These are phyloP conservation scores for Xylaria sp. DNA, from an alignment of 2,329 filamentous ascomycete species.

Conservation along the genomic window DNA sequence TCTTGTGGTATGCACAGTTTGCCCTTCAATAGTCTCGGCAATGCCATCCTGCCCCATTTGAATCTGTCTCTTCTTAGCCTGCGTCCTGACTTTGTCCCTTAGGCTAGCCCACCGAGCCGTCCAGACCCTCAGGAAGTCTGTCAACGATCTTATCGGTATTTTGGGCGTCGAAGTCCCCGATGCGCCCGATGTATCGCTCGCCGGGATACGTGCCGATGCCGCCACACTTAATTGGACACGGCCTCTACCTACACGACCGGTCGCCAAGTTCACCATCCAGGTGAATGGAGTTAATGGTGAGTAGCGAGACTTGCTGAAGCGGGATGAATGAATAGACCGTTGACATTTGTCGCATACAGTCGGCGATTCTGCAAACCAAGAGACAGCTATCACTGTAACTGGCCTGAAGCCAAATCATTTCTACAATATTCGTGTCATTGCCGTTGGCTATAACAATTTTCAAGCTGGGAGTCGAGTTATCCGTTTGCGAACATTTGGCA, in stretches of 20 bases:
- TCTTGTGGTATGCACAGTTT: conserved; percentile 60
- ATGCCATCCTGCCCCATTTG: conserved; percentile 12
- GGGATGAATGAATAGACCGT: conserved; percentile 15
- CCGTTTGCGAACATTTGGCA: conserved; percentile 79
- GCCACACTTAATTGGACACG: conserved; percentile 92
- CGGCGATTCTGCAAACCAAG: conserved; percentile 82
- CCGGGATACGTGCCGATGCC: conserved; percentile 86
- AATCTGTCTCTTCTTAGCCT: conserved; percentile 33
- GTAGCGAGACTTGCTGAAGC: conserved; percentile 44
- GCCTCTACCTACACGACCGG: conserved; percentile 70
- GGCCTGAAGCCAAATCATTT: conserved; percentile 87
- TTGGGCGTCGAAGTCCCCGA: conserved; percentile 94
- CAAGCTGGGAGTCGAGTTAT: conserved; percentile 88
- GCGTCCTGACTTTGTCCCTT: conserved; percentile 11
- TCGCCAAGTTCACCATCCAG: conserved; percentile 89
- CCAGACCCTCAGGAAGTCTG: conserved; percentile 89
- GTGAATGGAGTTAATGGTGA: conserved; percentile 91
- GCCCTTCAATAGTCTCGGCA: conserved; percentile 18
- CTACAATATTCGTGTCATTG: conserved; percentile 93
- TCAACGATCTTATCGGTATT: conserved; percentile 88
- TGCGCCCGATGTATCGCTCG: conserved; percentile 87
- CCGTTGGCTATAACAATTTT: conserved; percentile 91
- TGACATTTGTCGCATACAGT: conserved; percentile 61
- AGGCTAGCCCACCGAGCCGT: conserved; percentile 88
- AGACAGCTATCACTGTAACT: conserved; percentile 90